phyloP scores from a whole-genome alignment of 768 basidiomycete genomes.

The Glaciozyma antarctica region DNA sequence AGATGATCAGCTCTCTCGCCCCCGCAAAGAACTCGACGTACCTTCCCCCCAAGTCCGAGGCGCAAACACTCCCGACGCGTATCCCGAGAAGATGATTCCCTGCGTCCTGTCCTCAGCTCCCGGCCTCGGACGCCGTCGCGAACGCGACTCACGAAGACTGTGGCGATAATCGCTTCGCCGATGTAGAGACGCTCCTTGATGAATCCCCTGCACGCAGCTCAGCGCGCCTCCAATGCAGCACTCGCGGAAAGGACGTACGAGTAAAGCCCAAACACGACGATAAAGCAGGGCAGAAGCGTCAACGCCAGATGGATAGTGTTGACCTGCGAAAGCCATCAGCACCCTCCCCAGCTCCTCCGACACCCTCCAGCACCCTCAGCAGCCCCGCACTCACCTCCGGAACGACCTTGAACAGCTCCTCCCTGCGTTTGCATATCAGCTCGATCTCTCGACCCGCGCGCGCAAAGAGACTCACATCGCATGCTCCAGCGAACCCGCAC shows the following conservation, averaged over 20 bases:
- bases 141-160: constrained; percentile 65
- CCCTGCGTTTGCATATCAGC: background rate
- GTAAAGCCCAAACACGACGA: constrained; percentile 32
- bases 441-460: too few species aligned
- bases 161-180: constrained; percentile 94
- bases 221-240: background rate
- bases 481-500: too few species aligned
- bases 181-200: constrained; percentile 86
- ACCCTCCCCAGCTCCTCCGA: too few species aligned
- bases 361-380: too few species aligned
- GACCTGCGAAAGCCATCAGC: constrained; percentile 18
- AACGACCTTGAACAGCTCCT: background rate
- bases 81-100: constrained; percentile 11
- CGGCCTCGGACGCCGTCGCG: constrained; percentile 5
- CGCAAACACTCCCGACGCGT: constrained; percentile 35
- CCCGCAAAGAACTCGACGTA: background rate
- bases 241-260: constrained; percentile 18
- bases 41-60: constrained; percentile 31
- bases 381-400: background rate
- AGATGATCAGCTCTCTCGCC: background rate
- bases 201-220: constrained; percentile 41
- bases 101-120: constrained; percentile 2
- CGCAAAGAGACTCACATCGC: too few species aligned
- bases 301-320: constrained; percentile 30
- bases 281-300: constrained; percentile 24